Evolutionary conservation across 495 filamentous ascomycete genomes (phyloP), one percentile per base, ranked within the genome.

Genomic region (Penicillium arizonense): DNA sequence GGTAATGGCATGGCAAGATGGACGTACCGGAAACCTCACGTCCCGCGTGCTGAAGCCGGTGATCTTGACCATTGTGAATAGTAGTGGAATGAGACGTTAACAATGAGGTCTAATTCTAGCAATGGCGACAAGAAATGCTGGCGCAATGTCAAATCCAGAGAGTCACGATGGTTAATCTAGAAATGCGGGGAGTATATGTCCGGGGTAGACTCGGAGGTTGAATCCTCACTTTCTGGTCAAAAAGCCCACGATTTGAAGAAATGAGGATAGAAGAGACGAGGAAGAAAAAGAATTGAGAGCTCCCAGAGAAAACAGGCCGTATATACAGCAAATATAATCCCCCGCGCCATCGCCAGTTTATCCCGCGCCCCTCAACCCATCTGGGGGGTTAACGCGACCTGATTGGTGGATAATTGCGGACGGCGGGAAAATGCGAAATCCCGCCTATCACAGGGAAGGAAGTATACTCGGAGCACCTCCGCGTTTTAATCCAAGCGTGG

Each of bases 1-100:
- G 52, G 14, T 18, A 48, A 23, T 43, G 20, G 1, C 6, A 2
- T 13, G 7, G 12, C 7, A 33, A 28, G 28, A 48, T 57, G 49
- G 36, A 61, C 79, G 51, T 77, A 87, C 84, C 32, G 91, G 91
- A 75, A 96, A 96, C 64, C 91, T 84, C 67, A 96, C 88, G 74
- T 96, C 91, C 58, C 88, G 81, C 41, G 89, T 92, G 56, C 79
- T 79, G 67, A 83, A 89, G 50, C 84, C 80, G 47, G 88, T 93
- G 70, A 96, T 93, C 30, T 86, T 93, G 59, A 95, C 84, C 78
- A 80, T 84, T 60, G 49, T 73, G 62, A 44, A 38, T 9, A 1
- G 6, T 30, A 5, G 30, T 40, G 3, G 26, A 30, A 12, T 43
- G 16, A 7, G 13, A 52, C 34, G 21, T n/a, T 33, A 11, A 14